Evolutionary conservation across 805 yeast genomes (phyloP).

Genomic region (Myxozyma neglecta): DNA sequence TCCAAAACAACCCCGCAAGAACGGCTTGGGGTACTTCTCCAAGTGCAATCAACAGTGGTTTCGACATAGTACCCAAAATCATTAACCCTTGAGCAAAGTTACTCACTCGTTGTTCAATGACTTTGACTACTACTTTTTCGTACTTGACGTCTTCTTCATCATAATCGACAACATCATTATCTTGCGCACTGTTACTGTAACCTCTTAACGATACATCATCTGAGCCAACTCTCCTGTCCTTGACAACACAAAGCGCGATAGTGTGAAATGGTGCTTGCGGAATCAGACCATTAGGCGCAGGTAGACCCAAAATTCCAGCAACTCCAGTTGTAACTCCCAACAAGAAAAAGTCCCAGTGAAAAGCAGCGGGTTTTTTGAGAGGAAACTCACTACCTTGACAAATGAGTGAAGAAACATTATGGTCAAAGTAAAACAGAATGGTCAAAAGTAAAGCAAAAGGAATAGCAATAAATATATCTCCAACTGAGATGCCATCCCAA

Average conservation of each 20-base stretch:
- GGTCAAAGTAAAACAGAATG: slow-evolving; percentile 87
- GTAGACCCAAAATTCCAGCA: slow-evolving; percentile 84
- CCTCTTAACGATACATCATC: slow-evolving; percentile 78
- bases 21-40: slow-evolving; percentile 91
- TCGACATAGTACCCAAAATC: slow-evolving; percentile 82
- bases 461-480: slow-evolving; percentile 77
- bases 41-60: slow-evolving; percentile 79
- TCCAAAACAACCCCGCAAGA: slow-evolving; percentile 85
- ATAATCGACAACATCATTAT: neutral
- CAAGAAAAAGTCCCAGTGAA: slow-evolving; percentile 88
- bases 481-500: slow-evolving; percentile 66
- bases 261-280: slow-evolving; percentile 98
- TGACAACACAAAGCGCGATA: slow-evolving; percentile 63
- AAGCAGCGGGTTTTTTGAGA: slow-evolving; percentile 75
- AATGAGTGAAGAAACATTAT: slow-evolving; percentile 89
- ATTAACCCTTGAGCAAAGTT: slow-evolving; percentile 82
- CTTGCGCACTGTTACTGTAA: slow-evolving; percentile 80
- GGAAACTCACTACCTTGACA: slow-evolving; percentile 85
- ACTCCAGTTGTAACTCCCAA: slow-evolving; percentile 85
- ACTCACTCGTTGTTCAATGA: slow-evolving; percentile 87
- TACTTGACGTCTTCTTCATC: neutral
- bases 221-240: slow-evolving; percentile 51
- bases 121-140: slow-evolving; percentile 40
- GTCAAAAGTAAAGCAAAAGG: slow-evolving; percentile 91
- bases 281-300: slow-evolving; percentile 93